These are phyloP conservation scores for Trypethelium eluteriae DNA, from an alignment of 495 filamentous ascomycete genomes.

Conservation along the genomic window DNA sequence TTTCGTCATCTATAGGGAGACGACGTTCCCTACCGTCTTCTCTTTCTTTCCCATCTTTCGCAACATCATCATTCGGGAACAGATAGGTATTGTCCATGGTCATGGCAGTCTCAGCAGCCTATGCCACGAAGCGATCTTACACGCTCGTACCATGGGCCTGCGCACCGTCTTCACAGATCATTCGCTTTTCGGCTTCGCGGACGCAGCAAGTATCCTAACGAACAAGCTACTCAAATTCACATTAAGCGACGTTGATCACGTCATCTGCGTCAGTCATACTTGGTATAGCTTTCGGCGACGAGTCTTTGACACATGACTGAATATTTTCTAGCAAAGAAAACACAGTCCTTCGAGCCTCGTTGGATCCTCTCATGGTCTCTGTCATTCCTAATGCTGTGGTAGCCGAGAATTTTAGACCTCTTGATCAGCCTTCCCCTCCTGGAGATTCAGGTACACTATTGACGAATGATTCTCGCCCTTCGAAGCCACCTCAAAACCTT, in stretches of 20 bases:
- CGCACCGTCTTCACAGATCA: constrained; percentile 96
- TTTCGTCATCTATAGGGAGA: constrained; percentile 85
- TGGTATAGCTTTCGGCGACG: constrained; percentile 51
- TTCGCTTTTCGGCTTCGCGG: constrained; percentile 94
- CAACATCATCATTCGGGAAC: constrained; percentile 87
- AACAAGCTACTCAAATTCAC: constrained; percentile 96
- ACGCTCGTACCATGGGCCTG: constrained; percentile 92
- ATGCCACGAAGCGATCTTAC: constrained; percentile 90
- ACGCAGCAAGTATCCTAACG: constrained; percentile 89
- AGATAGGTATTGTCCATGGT: constrained; percentile 94
- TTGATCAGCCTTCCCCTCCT: constrained; percentile 28
- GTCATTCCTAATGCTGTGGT: constrained; percentile 97
- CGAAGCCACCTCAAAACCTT: constrained; percentile 46
- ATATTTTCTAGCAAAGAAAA: constrained; percentile 74
- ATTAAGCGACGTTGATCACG: constrained; percentile 94
- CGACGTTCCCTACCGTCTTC: constrained; percentile 96
- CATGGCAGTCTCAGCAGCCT: constrained; percentile 86
- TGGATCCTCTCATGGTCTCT: constrained; percentile 93
- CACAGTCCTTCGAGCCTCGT: constrained; percentile 85
- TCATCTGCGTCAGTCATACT: constrained; percentile 95
- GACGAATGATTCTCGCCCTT: constrained; percentile 36
- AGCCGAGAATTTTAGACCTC: constrained; percentile 84
- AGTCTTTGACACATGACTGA: constrained; percentile 2
- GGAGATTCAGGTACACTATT: constrained; percentile 11
- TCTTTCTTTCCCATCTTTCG: constrained; percentile 96